Conservation (phyloP, 2,329 filamentous ascomycete species). For the Monilinia polystroma region DNA sequence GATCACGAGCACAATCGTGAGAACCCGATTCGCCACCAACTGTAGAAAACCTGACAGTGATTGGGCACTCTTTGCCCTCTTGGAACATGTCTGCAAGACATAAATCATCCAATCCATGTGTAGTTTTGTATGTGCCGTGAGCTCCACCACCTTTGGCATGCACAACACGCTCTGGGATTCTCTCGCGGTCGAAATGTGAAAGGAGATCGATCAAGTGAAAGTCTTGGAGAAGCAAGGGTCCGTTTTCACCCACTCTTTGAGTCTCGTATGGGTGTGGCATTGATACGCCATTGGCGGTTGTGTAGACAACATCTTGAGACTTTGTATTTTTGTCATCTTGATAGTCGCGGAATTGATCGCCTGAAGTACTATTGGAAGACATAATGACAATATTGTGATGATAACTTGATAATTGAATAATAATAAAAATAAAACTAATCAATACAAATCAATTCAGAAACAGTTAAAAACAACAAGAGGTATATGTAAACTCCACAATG, state of each 20-base stretch:
- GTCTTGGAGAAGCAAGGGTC: constrained; percentile 57
- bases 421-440: neutral
- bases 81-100: constrained; percentile 54
- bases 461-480: neutral
- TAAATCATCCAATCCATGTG: constrained; percentile 52
- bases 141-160: constrained; percentile 60
- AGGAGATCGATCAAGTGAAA: constrained; percentile 62
- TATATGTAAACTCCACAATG: neutral
- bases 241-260: constrained; percentile 47
- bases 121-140: constrained; percentile 55
- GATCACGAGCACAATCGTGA: constrained; percentile 69
- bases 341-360: constrained; percentile 44
- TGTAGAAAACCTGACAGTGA: constrained; percentile 70
- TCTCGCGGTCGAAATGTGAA: constrained; percentile 58
- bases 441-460: neutral
- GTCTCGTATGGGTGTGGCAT: constrained; percentile 58
- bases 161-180: constrained; percentile 58
- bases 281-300: constrained; percentile 45
- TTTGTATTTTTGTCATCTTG: constrained; percentile 44
- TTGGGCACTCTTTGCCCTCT: constrained; percentile 65
- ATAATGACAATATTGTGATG: constrained; percentile 22
- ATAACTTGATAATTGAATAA: neutral
- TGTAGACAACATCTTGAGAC: constrained; percentile 50
- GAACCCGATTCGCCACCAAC: constrained; percentile 73
- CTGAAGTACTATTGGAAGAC: constrained; percentile 40